Evolutionary conservation across 371 early-diverging fungal genomes (phyloP).

Genomic region (Nosema bombycis): DNA sequence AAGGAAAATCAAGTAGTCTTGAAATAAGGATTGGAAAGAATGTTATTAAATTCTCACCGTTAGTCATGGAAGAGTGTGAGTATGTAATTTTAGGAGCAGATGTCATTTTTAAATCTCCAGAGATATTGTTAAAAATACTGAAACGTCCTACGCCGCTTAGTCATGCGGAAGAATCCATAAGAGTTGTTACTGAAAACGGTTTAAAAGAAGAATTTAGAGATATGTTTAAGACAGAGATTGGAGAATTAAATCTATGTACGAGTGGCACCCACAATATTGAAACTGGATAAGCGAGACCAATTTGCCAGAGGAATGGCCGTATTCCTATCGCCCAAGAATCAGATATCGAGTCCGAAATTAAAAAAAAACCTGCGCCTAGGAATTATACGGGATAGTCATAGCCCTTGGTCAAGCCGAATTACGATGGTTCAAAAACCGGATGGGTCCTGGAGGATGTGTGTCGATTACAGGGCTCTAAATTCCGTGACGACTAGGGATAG

Average conservation of each 20-base stretch:
- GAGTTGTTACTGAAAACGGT: no score
- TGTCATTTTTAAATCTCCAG: neutral
- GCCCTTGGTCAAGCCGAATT: no score
- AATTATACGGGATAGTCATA: no score
- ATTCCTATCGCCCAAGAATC: neutral
- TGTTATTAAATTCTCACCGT: neutral
- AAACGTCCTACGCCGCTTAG: no score
- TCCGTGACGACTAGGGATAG: neutral
- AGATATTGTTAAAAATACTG: neutral
- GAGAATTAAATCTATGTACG: neutral
- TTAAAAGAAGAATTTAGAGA: neutral
- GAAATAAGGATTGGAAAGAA: neutral
- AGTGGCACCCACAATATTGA: neutral
- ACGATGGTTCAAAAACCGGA: constrained; percentile 8
- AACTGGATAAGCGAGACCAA: neutral
- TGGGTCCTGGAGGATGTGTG: constrained; percentile 6
- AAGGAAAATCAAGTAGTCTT: neutral
- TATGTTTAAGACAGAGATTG: neutral
- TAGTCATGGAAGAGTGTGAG: neutral
- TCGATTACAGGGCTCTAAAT: constrained; percentile 25
- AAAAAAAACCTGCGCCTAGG: no score
- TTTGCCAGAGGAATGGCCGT: neutral
- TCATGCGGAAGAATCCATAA: no score
- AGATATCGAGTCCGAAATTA: neutral
- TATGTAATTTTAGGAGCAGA: neutral